Evolutionary conservation across 75 land plant genomes (phyloP), one percentile per base, ranked within the genome.

Genomic region (Chamaecyparis obtusa): DNA sequence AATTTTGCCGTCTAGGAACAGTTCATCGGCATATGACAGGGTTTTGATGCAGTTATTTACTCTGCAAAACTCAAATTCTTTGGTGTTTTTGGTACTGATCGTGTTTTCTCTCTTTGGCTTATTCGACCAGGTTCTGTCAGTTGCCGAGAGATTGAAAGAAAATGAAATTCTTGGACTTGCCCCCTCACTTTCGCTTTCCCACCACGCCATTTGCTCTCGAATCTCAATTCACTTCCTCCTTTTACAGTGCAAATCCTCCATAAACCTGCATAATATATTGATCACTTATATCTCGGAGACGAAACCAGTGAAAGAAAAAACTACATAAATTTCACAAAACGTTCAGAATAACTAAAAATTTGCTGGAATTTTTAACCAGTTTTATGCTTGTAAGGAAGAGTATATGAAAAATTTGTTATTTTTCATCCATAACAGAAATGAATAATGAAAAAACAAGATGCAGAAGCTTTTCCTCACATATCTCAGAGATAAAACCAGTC

Each of bases 1-100:
- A 84, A 84, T 5, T 56, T 84, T 84, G 37, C 85, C 85, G 85
- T 56, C 85, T 5, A 33, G 41, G 67, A 84, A 84, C 41, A 84
- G 9, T 56, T 84, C 85, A 55, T 84, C 85, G 21, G 85, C 67
- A 64, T 64, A 64, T 2, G 41, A n/a, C 0, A 84, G 7, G 17
- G 51, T n/a, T 30, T 30, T 33, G 11, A 14, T 17, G 13, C 4
- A 15, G 8, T 32, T 56, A 36, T 60, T 55, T 55, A 1, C 67
- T 17, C 14, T 48, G 56, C 85, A 84, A 55, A 84, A 84, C 35
- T 84, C 85, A 36, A 84, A 84, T 19, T 84, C 85, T 51, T 39
- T 35, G 41, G 33, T 9, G 41, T 30, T 16, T 3, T 84, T 36
- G 10, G 1, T 32, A 32, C 33, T 10, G 5, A n/a, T 19, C 10